Base-by-base conservation (phyloP, 2,329 filamentous ascomycete genomes). In the Nigrospora osmanthi region DNA sequence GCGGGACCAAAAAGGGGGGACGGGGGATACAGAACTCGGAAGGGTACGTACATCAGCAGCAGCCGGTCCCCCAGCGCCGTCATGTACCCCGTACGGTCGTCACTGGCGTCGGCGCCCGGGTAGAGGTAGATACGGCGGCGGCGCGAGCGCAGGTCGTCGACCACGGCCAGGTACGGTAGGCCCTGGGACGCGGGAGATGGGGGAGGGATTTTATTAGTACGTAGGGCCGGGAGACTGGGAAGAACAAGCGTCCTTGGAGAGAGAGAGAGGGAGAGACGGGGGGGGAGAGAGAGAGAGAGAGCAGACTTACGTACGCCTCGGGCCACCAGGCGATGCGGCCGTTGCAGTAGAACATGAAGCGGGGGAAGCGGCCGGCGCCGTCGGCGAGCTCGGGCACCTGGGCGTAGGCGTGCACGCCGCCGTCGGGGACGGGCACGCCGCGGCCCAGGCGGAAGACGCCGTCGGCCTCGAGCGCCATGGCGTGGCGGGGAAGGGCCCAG, bases 251-350 rank as follows among this genome's bases (percentile, higher is more conserved):
- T 28, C 23, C 19, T 7, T 7, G 7, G 7, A 23, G 19, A 7
- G 19, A 7, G 19, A 7, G 7, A 23, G 19, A n/a, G n/a, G n/a
- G n/a, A n/a, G n/a, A n/a, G n/a, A n/a, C n/a, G n/a, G n/a, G n/a
- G n/a, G n/a, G n/a, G n/a, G n/a, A n/a, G n/a, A n/a, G n/a, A n/a
- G n/a, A n/a, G 7, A 23, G 19, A 10, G 23, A 10, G 23, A 10
- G 9, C 5, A 10, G 5, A 28, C 19, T 23, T 28, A 28, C 49
- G 35, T 57, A 60, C 4, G 51, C 51, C 42, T 62, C 58, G 0
- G 59, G 59, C 57, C 58, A 62, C 58, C 58, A 62, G 1, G 57
- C 59, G 12, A 58, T 50, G 9, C 59, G 52, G 11, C 57, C 57
- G 19, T 55, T 53, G 10, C 49, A 53, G 34, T 61, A 61, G 46